Evolutionary conservation across 2,329 filamentous ascomycete species (phyloP).

Genomic region (Beauveria bassiana): DNA sequence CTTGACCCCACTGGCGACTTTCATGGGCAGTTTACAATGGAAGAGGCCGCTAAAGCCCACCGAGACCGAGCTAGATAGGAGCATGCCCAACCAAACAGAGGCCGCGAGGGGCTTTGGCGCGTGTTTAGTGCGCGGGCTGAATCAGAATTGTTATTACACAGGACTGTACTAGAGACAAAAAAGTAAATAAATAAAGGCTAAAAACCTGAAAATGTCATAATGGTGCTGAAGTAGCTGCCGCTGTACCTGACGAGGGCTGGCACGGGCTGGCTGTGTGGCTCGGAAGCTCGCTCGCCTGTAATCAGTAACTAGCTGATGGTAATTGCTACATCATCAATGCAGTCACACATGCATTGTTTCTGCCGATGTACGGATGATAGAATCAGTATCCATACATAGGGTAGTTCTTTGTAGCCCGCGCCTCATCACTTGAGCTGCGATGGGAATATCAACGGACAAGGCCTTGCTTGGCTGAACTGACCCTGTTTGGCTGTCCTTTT

Average conservation of each 20-base stretch:
- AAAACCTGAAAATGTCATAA: too few species aligned
- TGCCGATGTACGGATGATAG: too few species aligned
- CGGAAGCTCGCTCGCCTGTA: background rate
- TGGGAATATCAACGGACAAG: background rate
- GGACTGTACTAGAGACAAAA: background rate
- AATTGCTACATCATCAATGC: background rate
- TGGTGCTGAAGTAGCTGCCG: too few species aligned
- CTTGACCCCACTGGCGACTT: background rate
- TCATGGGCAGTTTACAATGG: background rate
- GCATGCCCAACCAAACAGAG: background rate
- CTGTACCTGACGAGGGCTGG: background rate
- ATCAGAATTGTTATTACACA: background rate
- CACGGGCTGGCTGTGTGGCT: background rate
- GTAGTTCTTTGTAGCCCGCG: background rate
- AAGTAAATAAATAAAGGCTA: background rate
- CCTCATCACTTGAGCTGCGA: background rate
- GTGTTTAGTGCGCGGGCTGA: background rate
- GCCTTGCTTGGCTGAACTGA: conserved; percentile 1
- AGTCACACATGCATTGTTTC: too few species aligned
- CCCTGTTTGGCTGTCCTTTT: background rate
- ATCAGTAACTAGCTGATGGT: background rate
- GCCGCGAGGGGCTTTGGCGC: too few species aligned
- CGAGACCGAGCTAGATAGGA: background rate
- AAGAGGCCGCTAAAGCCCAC: background rate
- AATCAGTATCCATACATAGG: too few species aligned